phyloP scores from a whole-genome alignment of 2,329 filamentous ascomycete species.

The Colletotrichum musicola region DNA sequence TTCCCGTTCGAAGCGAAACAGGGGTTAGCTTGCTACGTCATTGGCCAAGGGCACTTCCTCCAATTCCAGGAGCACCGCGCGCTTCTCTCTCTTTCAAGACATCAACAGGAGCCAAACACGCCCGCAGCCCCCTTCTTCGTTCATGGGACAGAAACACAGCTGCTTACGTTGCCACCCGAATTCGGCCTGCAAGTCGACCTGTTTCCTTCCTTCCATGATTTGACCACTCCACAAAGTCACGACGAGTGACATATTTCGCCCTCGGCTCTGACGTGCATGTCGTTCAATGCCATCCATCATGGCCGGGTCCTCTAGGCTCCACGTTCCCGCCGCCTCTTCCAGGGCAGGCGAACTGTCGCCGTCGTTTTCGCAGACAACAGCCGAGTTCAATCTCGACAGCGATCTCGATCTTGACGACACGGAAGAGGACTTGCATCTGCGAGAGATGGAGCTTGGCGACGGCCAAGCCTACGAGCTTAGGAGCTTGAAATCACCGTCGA shows the following conservation, averaged over 20 bases:
- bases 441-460: conserved; percentile 44
- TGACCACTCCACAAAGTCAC: conserved; percentile 1
- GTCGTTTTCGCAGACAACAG: conserved; percentile 56
- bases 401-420: conserved; percentile 45
- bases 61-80: conserved; percentile 13
- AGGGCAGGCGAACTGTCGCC: conserved; percentile 45
- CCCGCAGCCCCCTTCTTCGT: neutral
- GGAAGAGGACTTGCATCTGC: conserved; percentile 44
- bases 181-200: neutral
- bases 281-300: conserved; percentile 8
- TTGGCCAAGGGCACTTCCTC: conserved; percentile 18
- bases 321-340: conserved; percentile 1
- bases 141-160: neutral
- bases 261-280: conserved; percentile 1
- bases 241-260: neutral
- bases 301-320: conserved; percentile 16
- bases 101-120: conserved; percentile 14
- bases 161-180: neutral
- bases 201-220: conserved; percentile 9
- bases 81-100: conserved; percentile 20
- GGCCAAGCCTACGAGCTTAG: conserved; percentile 51
- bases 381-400: conserved; percentile 52
- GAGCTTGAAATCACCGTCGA: conserved; percentile 5
- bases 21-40: conserved; percentile 39
- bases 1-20: conserved; percentile 27